These are phyloP conservation scores for Zasmidium citrigriseum DNA, from an alignment of 2,329 filamentous ascomycete species.

Conservation along the genomic window DNA sequence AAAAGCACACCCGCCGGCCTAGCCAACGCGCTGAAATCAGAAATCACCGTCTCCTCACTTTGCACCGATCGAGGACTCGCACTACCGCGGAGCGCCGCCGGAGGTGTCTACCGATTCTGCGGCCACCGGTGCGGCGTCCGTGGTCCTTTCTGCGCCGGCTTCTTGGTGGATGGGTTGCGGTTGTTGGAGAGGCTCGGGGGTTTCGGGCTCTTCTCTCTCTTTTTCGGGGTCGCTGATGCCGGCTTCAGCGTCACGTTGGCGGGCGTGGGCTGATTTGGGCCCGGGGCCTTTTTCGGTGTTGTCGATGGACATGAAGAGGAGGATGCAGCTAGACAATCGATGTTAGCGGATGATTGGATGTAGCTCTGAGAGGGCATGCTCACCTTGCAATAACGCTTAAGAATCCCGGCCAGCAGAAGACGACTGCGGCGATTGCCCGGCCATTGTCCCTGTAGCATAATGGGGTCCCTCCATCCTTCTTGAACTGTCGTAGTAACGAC, in stretches of 20 bases:
- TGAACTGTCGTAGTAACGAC: slow-evolving; percentile 31
- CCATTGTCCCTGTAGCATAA: slow-evolving; percentile 52
- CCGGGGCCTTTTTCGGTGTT: slow-evolving; percentile 41
- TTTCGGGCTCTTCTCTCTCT: background rate
- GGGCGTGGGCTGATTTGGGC: slow-evolving; percentile 41
- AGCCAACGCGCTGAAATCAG: slow-evolving; percentile 2
- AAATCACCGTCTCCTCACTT: background rate
- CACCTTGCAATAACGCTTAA: slow-evolving; percentile 51
- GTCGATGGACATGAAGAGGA: slow-evolving; percentile 41
- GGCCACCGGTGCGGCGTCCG: slow-evolving; percentile 2
- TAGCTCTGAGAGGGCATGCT: slow-evolving; percentile 7
- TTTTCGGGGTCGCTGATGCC: background rate
- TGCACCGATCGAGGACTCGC: background rate
- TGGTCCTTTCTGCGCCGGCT: background rate
- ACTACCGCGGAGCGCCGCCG: background rate
- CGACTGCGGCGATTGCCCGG: slow-evolving; percentile 52
- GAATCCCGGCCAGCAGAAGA: slow-evolving; percentile 57
- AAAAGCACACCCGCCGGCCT: no score
- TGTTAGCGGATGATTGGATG: background rate
- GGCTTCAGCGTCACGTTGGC: slow-evolving; percentile 5
- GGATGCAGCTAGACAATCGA: slow-evolving; percentile 34
- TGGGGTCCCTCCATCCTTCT: slow-evolving; percentile 40
- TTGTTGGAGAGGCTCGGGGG: background rate
- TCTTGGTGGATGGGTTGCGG: slow-evolving; percentile 1
- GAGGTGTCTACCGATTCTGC: slow-evolving; percentile 5